Conservation (phyloP, 2,329 filamentous ascomycete species). For the Trichoderma gracile region DNA sequence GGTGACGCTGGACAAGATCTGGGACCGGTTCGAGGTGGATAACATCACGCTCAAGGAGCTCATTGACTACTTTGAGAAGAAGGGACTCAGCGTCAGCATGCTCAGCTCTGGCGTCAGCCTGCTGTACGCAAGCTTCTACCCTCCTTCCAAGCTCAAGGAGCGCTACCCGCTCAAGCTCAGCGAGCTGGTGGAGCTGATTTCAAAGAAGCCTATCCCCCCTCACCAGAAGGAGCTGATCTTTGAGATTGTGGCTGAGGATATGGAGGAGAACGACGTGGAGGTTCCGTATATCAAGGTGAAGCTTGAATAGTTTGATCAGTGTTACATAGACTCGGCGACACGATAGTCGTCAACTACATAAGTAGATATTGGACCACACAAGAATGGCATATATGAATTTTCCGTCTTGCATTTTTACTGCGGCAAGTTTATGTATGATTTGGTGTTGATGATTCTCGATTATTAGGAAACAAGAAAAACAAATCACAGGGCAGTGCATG, state of each 20-base stretch:
- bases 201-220: slow-evolving; percentile 84
- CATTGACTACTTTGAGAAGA: slow-evolving; percentile 75
- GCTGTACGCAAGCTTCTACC: slow-evolving; percentile 92
- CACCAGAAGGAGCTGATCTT: slow-evolving; percentile 97
- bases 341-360: slow-evolving; percentile 3
- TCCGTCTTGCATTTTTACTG: background rate
- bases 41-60: slow-evolving; percentile 85
- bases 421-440: background rate
- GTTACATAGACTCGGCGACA: slow-evolving; percentile 19
- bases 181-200: slow-evolving; percentile 82
- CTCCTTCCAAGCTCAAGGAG: slow-evolving; percentile 75
- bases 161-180: slow-evolving; percentile 81
- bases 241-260: slow-evolving; percentile 90
- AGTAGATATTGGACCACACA: slow-evolving; percentile 9
- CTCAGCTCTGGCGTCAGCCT: slow-evolving; percentile 96
- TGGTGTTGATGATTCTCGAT: too few relatives aligned
- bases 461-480: background rate
- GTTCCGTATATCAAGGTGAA: slow-evolving; percentile 95
- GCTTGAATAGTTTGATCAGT: slow-evolving; percentile 26
- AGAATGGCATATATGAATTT: background rate
- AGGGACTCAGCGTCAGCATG: slow-evolving; percentile 85
- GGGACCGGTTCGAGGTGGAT: slow-evolving; percentile 92
- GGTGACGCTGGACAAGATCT: slow-evolving; percentile 90
- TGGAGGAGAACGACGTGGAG: slow-evolving; percentile 89
- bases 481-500: too few relatives aligned